phyloP scores from a whole-genome alignment of 2,329 filamentous ascomycete species.

The Trichoderma sp. region DNA sequence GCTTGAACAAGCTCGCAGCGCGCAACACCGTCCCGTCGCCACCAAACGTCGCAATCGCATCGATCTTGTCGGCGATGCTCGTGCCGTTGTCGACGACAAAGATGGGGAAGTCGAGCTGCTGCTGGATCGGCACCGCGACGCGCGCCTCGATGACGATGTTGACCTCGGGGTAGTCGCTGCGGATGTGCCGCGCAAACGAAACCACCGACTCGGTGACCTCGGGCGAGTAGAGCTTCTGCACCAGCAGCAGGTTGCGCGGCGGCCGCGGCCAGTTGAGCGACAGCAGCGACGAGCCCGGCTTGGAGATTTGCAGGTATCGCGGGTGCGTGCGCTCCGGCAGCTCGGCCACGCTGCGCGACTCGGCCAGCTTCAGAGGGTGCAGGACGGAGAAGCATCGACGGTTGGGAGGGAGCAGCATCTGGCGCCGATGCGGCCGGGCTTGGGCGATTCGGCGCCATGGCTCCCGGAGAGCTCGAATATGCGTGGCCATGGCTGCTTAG shows the following conservation, averaged over 20 bases:
- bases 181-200: constrained; percentile 70
- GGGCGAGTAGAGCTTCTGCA: constrained; percentile 61
- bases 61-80: constrained; percentile 76
- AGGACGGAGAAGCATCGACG: constrained; percentile 56
- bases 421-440: constrained; percentile 24
- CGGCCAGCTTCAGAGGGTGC: constrained; percentile 41
- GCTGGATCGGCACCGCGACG: constrained; percentile 73
- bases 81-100: constrained; percentile 59
- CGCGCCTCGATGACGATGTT: constrained; percentile 82
- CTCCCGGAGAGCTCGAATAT: constrained; percentile 13
- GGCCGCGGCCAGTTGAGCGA: constrained; percentile 59
- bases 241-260: constrained; percentile 60
- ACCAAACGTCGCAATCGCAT: constrained; percentile 86
- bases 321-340: constrained; percentile 43
- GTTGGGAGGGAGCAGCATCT: neutral
- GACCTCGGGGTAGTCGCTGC: constrained; percentile 76
- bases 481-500: constrained; percentile 22
- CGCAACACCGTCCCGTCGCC: constrained; percentile 64
- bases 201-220: constrained; percentile 57
- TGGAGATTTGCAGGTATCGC: constrained; percentile 46
- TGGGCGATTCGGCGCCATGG: constrained; percentile 25
- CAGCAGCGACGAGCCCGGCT: constrained; percentile 56
- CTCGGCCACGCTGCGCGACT: constrained; percentile 40
- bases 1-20: constrained; percentile 65
- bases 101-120: constrained; percentile 71